Conservation (phyloP, 2,329 filamentous ascomycete genomes). For the Fusarium phyllophilum region DNA sequence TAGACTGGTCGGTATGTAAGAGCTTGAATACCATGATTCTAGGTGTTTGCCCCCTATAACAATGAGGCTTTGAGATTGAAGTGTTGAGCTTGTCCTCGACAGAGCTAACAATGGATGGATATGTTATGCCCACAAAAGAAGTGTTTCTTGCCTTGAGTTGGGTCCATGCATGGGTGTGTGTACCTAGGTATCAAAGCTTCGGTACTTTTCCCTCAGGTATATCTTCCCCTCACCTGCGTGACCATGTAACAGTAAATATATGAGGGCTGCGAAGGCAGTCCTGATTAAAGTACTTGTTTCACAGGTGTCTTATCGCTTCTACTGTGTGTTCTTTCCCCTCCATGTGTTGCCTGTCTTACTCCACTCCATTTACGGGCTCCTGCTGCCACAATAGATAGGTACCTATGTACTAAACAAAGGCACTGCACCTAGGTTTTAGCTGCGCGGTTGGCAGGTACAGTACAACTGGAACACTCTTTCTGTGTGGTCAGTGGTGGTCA, state of each 20-base stretch:
- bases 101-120: constrained; percentile 10
- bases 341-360: constrained; percentile 20
- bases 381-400: background rate
- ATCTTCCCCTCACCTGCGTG: constrained; percentile 3
- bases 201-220: constrained; percentile 11
- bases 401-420: constrained; percentile 4
- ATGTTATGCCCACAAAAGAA: background rate
- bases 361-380: constrained; percentile 10
- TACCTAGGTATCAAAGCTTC: constrained; percentile 15
- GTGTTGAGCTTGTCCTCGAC: background rate
- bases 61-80: background rate
- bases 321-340: constrained; percentile 28
- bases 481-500: constrained; percentile 19
- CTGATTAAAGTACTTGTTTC: background rate
- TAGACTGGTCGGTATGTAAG: background rate
- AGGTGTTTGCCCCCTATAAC: background rate
- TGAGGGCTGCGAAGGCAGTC: constrained; percentile 2
- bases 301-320: constrained; percentile 1
- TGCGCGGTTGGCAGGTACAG: constrained; percentile 21
- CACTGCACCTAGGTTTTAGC: background rate
- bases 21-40: background rate
- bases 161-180: constrained; percentile 19
- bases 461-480: constrained; percentile 10
- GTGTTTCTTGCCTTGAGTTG: constrained; percentile 11
- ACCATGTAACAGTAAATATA: background rate